A percentile compares a stretch with the other conserved stretches of the same genome.
Evolutionary conservation across 2,329 filamentous ascomycete species (phyloP).

Genomic region (Fusarium fujikuroi): DNA sequence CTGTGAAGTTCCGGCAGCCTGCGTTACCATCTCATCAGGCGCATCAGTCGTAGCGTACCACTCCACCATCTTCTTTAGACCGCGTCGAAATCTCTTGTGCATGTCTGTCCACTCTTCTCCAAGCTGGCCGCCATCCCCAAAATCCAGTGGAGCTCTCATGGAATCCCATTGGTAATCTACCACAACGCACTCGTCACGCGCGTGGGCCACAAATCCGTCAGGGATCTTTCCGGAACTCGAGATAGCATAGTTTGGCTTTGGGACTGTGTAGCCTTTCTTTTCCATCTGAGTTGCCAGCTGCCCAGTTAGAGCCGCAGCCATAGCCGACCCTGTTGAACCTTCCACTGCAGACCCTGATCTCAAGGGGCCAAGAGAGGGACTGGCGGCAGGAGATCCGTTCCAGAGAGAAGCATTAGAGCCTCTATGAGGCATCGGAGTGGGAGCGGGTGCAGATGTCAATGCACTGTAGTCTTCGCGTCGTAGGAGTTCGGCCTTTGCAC

Average conservation of each 20-base stretch:
- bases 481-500: slow-evolving; percentile 87
- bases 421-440: slow-evolving; percentile 30
- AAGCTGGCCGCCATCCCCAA: slow-evolving; percentile 88
- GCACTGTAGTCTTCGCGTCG: slow-evolving; percentile 75
- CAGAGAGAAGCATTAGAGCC: slow-evolving; percentile 47
- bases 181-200: slow-evolving; percentile 83
- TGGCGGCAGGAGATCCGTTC: slow-evolving; percentile 47
- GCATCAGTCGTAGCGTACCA: slow-evolving; percentile 77
- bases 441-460: slow-evolving; percentile 49
- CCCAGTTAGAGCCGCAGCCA: slow-evolving; percentile 51
- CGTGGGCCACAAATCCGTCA: slow-evolving; percentile 87
- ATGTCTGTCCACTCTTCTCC: slow-evolving; percentile 97
- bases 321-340: slow-evolving; percentile 44
- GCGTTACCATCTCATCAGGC: slow-evolving; percentile 63
- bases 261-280: slow-evolving; percentile 73
- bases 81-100: slow-evolving; percentile 88
- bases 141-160: slow-evolving; percentile 78
- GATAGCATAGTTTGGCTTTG: slow-evolving; percentile 84
- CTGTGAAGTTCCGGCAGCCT: slow-evolving; percentile 24
- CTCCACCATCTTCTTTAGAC: slow-evolving; percentile 79
- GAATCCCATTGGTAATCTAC: slow-evolving; percentile 99
- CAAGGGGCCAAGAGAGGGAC: slow-evolving; percentile 37
- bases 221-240: slow-evolving; percentile 85
- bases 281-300: slow-evolving; percentile 40
- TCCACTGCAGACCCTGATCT: slow-evolving; percentile 40